A percentile compares a stretch with the other conserved stretches of the same genome.
Evolutionary conservation across 345 rosid species (phyloP).

Genomic region (Moricandia arvensis): DNA sequence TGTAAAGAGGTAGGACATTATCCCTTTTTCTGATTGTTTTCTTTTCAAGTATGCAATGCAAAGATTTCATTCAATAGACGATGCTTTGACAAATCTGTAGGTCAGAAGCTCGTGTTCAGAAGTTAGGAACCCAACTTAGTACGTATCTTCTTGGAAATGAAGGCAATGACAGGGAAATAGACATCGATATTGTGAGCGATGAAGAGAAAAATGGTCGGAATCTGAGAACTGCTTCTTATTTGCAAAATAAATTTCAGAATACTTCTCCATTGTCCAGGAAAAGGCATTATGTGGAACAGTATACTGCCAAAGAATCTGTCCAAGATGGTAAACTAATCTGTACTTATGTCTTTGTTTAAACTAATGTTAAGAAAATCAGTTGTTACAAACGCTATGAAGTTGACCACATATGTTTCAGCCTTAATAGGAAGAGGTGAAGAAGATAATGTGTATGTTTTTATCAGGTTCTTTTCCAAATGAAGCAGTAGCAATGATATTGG

Average conservation of each 20-base stretch:
- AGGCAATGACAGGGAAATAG: slow-evolving; percentile 62
- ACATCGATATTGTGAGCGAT: slow-evolving; percentile 60
- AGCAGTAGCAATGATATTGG: slow-evolving; percentile 71
- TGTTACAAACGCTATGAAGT: not conserved
- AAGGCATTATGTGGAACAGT: slow-evolving; percentile 38
- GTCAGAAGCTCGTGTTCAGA: slow-evolving; percentile 70
- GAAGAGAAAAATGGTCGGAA: slow-evolving; percentile 50
- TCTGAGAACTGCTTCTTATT: slow-evolving; percentile 25
- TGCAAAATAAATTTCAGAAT: slow-evolving; percentile 42
- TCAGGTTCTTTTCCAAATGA: slow-evolving; percentile 95
- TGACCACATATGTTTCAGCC: slow-evolving; percentile 28
- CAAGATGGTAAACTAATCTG: slow-evolving; percentile 42
- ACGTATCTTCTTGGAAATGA: slow-evolving; percentile 43
- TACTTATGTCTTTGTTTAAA: not conserved
- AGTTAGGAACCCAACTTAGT: slow-evolving; percentile 69
- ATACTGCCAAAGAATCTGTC: slow-evolving; percentile 39
- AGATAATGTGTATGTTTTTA: slow-evolving; percentile 12
- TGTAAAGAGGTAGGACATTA: slow-evolving; percentile 58
- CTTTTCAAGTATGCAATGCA: not conserved
- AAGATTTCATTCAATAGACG: too few relatives aligned
- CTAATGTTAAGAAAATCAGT: not conserved
- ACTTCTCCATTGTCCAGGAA: slow-evolving; percentile 45
- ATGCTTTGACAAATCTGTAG: slow-evolving; percentile 42
- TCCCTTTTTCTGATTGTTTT: not conserved
- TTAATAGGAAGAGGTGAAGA: slow-evolving; percentile 37